Base-by-base conservation (phyloP, 1,284 basidiomycete genomes). In the Ganoderma boninense region DNA sequence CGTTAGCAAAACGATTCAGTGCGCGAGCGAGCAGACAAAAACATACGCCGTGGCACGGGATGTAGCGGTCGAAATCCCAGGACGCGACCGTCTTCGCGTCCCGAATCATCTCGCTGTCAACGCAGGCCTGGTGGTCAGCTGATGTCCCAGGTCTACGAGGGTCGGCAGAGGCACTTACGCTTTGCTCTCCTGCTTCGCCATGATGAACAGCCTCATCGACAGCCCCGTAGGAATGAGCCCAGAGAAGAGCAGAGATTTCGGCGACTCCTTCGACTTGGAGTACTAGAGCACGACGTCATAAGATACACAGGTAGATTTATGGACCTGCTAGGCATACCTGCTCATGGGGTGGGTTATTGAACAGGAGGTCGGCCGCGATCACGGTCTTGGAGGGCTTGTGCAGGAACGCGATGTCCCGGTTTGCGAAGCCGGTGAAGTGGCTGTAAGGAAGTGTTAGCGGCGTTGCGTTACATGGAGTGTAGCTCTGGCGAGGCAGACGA, bases 281-380 rank as follows among this genome's bases (percentile, higher is more conserved):
- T 85, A 86, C 85, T 86, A 29, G 10, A 13, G 26, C 14, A 42
- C 29, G 38, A 14, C 32, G 5, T 8, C 18, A 29, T 62, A 10
- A 62, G 60, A 29, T 8, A 23, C n/a, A 14, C 8, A 23, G 18
- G 13, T 4, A 10, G 23, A 13, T 7, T 23, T 7, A 4, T 26
- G 42, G 40, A 26, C 18, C 5, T 40, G 42, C 8, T 8, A 14
- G 23, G 14, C 60, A 4, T 26, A 62, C 60, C 60, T 62, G 97
- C 81, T 99, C 97, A 0, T 96, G 91, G 7, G 89, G 86, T 0
- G 97, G 97, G 8, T 98, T 84, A 82, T 99, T 98, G 85, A 97
- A 92, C 5, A 99, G 80, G 57, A 98, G 84, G 80, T 99, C 97
- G 0, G 95, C 97, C 78, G 94, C 86, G 68, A 99, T 88, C 65